Percentiles rank a stretch among this genome's conserved stretches.
phyloP scores from a whole-genome alignment of 305 asterid species.

The Fraxinus nigra region DNA sequence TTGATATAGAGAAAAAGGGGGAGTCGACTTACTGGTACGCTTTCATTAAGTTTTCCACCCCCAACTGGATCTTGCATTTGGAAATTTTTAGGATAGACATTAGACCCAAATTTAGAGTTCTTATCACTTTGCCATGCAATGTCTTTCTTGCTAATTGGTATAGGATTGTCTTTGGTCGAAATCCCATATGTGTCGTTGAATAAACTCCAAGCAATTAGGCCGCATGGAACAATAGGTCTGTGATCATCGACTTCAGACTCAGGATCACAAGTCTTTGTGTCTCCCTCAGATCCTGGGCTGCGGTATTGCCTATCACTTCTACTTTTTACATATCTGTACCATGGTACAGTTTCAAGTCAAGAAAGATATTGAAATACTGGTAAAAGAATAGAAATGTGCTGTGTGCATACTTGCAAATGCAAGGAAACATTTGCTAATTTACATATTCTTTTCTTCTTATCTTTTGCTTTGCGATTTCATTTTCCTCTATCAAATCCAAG shows the following conservation, averaged over 20 bases:
- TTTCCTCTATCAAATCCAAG: no score
- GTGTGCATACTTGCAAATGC: neutral
- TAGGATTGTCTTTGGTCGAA: slow-evolving; percentile 24
- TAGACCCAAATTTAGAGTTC: slow-evolving; percentile 55
- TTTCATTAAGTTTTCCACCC: slow-evolving; percentile 60
- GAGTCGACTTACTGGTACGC: slow-evolving; percentile 53
- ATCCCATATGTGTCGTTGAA: slow-evolving; percentile 69
- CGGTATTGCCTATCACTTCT: slow-evolving; percentile 74
- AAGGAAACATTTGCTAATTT: neutral
- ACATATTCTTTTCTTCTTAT: neutral
- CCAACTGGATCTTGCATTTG: slow-evolving; percentile 61
- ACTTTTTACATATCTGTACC: slow-evolving; percentile 76
- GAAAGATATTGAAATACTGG: neutral
- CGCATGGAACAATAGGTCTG: slow-evolving; percentile 72
- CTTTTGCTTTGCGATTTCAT: neutral
- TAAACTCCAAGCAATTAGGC: slow-evolving; percentile 91
- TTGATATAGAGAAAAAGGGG: neutral
- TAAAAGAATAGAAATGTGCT: no score
- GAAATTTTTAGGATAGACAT: slow-evolving; percentile 74
- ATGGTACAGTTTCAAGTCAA: slow-evolving; percentile 4
- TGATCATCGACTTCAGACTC: slow-evolving; percentile 28
- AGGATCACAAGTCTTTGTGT: slow-evolving; percentile 36
- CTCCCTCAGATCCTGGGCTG: slow-evolving; percentile 28
- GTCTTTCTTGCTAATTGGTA: slow-evolving; percentile 53
- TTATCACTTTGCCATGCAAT: slow-evolving; percentile 76